These are phyloP conservation scores for Eucalyptus fibrosa DNA, from an alignment of 345 rosid genomes.

Conservation along the genomic window DNA sequence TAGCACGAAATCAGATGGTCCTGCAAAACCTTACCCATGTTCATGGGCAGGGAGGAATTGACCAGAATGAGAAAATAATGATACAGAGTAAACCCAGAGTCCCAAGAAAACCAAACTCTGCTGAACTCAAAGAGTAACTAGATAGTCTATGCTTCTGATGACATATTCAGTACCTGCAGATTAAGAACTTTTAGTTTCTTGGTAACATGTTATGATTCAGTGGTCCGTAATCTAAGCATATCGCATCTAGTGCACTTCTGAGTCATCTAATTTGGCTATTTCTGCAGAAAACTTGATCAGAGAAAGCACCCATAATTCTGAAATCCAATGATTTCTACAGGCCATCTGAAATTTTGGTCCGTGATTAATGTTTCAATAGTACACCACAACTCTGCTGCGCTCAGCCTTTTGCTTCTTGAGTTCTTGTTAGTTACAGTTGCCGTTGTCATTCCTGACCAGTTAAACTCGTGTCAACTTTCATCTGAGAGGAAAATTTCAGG, in stretches of 20 bases:
- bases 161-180: background rate
- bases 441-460: background rate
- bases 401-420: background rate
- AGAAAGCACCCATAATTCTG: background rate
- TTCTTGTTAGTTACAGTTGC: background rate
- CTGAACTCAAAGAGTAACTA: background rate
- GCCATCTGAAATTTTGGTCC: background rate
- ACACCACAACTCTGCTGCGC: background rate
- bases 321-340: background rate
- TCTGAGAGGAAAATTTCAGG: background rate
- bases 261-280: background rate
- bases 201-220: background rate
- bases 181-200: background rate
- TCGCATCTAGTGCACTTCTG: background rate
- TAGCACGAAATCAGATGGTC: background rate
- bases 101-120: background rate
- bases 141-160: background rate
- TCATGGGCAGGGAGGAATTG: background rate
- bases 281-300: background rate
- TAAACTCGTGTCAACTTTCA: background rate
- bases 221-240: background rate
- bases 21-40: background rate
- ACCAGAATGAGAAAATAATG: background rate
- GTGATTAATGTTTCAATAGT: background rate
- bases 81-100: background rate